Conservation (phyloP, 2,329 filamentous ascomycete species). For the Proliferodiscus dingleyae region DNA sequence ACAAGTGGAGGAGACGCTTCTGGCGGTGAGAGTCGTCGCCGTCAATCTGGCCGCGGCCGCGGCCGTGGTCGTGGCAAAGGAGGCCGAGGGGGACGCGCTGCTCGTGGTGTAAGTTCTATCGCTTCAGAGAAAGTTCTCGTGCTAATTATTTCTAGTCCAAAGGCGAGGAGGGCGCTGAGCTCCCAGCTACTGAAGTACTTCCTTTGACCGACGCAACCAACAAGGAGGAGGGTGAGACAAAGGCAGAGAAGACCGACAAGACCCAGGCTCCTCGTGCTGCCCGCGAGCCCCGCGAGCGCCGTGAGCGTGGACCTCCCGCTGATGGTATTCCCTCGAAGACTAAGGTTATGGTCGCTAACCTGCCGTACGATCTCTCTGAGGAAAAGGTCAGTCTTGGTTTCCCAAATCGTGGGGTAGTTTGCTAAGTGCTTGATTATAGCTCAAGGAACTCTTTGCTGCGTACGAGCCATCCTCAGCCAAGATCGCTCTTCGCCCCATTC, state of each 20-base stretch:
- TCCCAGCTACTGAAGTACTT: slow-evolving; percentile 49
- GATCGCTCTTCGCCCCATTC: slow-evolving; percentile 97
- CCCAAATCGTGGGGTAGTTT: background rate
- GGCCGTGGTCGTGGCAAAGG: slow-evolving; percentile 64
- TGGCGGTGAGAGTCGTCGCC: slow-evolving; percentile 62
- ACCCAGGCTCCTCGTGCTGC: slow-evolving; percentile 41
- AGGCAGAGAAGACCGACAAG: slow-evolving; percentile 41
- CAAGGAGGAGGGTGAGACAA: too few relatives aligned
- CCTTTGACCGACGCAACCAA: slow-evolving; percentile 60
- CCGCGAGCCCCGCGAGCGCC: slow-evolving; percentile 58
- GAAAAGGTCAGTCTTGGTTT: slow-evolving; percentile 66
- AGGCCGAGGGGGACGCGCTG: slow-evolving; percentile 57
- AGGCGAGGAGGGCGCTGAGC: slow-evolving; percentile 38
- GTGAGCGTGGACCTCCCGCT: slow-evolving; percentile 89
- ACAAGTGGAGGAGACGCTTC: slow-evolving; percentile 64
- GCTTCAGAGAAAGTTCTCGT: slow-evolving; percentile 14
- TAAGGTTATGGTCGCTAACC: slow-evolving; percentile 99
- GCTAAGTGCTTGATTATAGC: slow-evolving; percentile 48
- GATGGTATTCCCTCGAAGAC: slow-evolving; percentile 98
- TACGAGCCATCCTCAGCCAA: slow-evolving; percentile 94
- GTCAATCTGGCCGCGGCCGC: slow-evolving; percentile 59
- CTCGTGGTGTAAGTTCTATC: slow-evolving; percentile 61
- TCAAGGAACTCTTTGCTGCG: slow-evolving; percentile 92
- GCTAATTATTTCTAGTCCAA: slow-evolving; percentile 24
- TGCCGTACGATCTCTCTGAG: slow-evolving; percentile 96